Base-by-base conservation (phyloP, 2,329 filamentous ascomycete genomes). In the Epichloe baconii region DNA sequence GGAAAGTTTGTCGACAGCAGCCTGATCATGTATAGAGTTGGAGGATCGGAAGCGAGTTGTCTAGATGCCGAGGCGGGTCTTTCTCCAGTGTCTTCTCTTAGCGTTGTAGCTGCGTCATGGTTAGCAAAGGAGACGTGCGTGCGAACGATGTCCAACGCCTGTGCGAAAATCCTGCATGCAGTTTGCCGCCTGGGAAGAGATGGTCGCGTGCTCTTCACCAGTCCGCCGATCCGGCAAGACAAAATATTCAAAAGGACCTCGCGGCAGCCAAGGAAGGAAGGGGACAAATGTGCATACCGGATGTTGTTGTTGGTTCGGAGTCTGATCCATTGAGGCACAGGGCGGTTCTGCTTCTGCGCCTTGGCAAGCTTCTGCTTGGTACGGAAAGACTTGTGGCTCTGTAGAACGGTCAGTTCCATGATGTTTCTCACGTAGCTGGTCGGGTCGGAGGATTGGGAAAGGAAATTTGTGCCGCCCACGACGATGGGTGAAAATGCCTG, bases 311-410 rank as follows among this genome's bases (percentile, higher is more conserved):
- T 86, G 68, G 93, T 97, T 74, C 91, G 86, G 86, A 98, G 84
- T 73, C 93, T 86, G 74, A 98, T 97, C 93, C 93, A 98, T 82
- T 98, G 93, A 63, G 93, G 93, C 73, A 98, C 96, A 66, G 93
- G 93, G 74, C 93, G 86, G 86, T 98, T 98, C 82, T 97, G 91
- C 85, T 95, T 97, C 83, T 97, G 91, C 73, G 93, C 93, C 83
- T 91, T 96, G 72, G 93, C 93, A 80, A 98, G 89, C 93, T 98
- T 98, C 78, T 94, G 86, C 90, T 98, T 98, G 78, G 90, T 96
- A 75, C 90, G 87, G 89, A 98, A 98, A 73, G 90, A 88, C 86
- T 98, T 98, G 81, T 98, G 89, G 85, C 86, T 91, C 91, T 97
- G 73, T 42, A 56, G 37, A 56, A 51, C 21, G 34, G 47, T 52